Evolutionary conservation across 139 green algal species (phyloP).

Genomic region (Chloropicon primus): DNA sequence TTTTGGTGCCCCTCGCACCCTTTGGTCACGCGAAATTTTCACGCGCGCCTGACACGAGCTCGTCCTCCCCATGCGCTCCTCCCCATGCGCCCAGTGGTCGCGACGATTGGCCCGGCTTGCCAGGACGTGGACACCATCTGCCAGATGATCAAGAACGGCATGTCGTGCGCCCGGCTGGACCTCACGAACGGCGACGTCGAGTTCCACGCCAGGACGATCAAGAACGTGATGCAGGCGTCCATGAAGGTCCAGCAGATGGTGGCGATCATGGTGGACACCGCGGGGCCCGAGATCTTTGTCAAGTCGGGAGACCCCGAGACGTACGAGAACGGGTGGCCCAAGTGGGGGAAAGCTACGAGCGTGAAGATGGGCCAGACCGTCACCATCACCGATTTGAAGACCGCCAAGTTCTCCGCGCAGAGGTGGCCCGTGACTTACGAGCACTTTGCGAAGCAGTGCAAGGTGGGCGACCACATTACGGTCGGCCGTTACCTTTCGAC

Average conservation of each 20-base stretch:
- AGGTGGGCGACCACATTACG: slow-evolving; percentile 68
- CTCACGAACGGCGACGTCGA: slow-evolving; percentile 36
- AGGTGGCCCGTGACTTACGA: slow-evolving; percentile 53
- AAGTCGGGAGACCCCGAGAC: slow-evolving; percentile 33
- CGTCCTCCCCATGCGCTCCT: neutral
- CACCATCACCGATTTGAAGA: neutral
- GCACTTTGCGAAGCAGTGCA: slow-evolving; percentile 49
- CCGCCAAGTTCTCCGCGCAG: neutral
- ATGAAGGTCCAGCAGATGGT: slow-evolving; percentile 1
- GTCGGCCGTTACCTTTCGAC: slow-evolving; percentile 80
- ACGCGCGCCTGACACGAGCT: too few species aligned
- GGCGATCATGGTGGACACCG: slow-evolving; percentile 9
- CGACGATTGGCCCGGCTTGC: slow-evolving; percentile 66
- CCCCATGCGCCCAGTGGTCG: slow-evolving; percentile 23
- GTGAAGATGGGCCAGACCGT: slow-evolving; percentile 14
- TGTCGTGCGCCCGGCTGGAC: slow-evolving; percentile 50
- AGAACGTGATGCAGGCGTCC: slow-evolving; percentile 14
- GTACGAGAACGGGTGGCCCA: slow-evolving; percentile 58
- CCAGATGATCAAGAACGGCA: slow-evolving; percentile 47
- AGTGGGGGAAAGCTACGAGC: slow-evolving; percentile 27
- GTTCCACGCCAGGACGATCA: neutral
- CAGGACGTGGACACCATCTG: slow-evolving; percentile 60
- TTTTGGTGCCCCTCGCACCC: too few species aligned
- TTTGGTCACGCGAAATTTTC: too few species aligned
- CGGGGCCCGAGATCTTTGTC: slow-evolving; percentile 55